Base-by-base conservation (phyloP, 2,329 filamentous ascomycete genomes). In the Penicillium sp. region DNA sequence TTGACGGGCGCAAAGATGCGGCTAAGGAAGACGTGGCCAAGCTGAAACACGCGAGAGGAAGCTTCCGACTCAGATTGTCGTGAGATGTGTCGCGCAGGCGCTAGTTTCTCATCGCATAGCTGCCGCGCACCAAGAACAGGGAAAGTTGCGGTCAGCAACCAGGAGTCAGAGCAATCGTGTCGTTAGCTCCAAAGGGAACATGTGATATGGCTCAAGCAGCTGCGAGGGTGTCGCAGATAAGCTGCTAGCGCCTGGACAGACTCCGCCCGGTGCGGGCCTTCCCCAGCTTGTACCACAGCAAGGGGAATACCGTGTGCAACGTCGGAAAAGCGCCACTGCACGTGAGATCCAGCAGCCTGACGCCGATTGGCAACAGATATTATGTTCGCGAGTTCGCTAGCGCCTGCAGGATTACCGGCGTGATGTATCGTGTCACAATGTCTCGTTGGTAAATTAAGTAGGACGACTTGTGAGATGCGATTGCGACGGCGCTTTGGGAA, bases 201-300 rank as follows among this genome's bases (percentile, higher is more conserved):
- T 8, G 43, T 42, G 41, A 40, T 47, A 39, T 28, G 27, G 18
- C 20, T 23, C 29, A 32, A 35, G 43, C 44, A 44, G 47, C 12
- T 44, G 15, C 25, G 47, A 23, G 39, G 23, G 42, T 24, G 32
- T 18, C 24, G 42, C 47, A 40, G 47, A 41, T 35, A 35, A 23
- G 41, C 32, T 33, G 28, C 38, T 42, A 23, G 25, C 28, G 28
- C 33, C 27, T 43, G 31, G 37, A 47, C n/a, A 44, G 45, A 49
- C 28, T 52, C 33, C 46, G 39, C 41, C 38, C 20, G 23, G 12
- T 25, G 40, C 46, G 42, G 41, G 44, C 29, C 44, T 50, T 57
- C 43, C 51, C 51, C 47, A 49, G 50, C 28, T 46, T 50, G 50
- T 55, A 53, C 32, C 24, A 54, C 46, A 25, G 35, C 40, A 35